Conservation (phyloP, 345 rosid species). For the Rhizophora mangle region DNA sequence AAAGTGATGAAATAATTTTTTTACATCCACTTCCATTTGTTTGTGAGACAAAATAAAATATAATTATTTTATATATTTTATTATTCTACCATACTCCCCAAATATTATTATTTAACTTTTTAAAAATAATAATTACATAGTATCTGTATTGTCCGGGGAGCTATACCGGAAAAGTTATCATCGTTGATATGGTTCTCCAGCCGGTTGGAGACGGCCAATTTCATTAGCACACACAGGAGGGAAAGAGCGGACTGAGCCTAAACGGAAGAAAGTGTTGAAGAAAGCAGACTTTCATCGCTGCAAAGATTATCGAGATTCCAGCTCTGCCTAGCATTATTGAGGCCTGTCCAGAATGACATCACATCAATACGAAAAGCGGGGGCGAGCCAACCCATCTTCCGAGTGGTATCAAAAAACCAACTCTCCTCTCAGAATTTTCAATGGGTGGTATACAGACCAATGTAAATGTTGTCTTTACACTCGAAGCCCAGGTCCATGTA, state of each 20-base stretch:
- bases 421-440: too few relatives aligned
- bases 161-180: slow-evolving; percentile 27
- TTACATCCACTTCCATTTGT: too few relatives aligned
- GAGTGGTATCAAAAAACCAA: background rate
- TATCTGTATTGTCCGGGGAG: background rate
- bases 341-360: slow-evolving; percentile 27
- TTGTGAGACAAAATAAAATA: too few relatives aligned
- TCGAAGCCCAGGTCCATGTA: too few relatives aligned
- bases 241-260: slow-evolving; percentile 31
- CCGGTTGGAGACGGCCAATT: slow-evolving; percentile 1
- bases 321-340: slow-evolving; percentile 34
- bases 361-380: background rate
- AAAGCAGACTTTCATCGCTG: slow-evolving; percentile 35
- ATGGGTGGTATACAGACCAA: too few relatives aligned
- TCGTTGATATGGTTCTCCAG: slow-evolving; percentile 26
- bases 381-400: background rate
- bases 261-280: slow-evolving; percentile 34
- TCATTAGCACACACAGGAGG: slow-evolving; percentile 17
- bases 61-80: too few relatives aligned
- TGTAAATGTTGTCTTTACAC: too few relatives aligned
- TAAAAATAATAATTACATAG: too few relatives aligned
- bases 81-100: too few relatives aligned
- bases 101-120: too few relatives aligned
- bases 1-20: too few relatives aligned
- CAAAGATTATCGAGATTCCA: slow-evolving; percentile 37